Conservation (phyloP, 192 early-diverging fungal genomes). For the Mortierella antarctica region DNA sequence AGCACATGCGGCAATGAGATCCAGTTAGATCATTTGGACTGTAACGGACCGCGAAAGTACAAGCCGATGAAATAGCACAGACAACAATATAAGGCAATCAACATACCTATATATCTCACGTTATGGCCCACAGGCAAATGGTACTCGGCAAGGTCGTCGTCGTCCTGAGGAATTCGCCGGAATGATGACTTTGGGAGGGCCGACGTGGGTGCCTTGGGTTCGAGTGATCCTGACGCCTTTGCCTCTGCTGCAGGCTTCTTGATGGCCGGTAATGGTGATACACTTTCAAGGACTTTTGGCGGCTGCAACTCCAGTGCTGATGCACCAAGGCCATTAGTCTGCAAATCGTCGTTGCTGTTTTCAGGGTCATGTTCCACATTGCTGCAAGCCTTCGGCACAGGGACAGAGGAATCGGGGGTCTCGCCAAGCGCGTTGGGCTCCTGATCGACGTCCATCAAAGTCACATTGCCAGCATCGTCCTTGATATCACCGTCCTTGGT, state of each 20-base stretch:
- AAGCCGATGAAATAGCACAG: neutral
- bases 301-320: no score
- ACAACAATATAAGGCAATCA: neutral
- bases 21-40: neutral
- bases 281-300: no score
- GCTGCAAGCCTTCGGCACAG: no score
- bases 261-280: neutral
- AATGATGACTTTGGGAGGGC: conserved; percentile 61
- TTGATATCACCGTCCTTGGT: neutral
- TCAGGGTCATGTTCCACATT: no score
- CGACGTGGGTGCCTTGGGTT: conserved; percentile 35
- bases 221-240: conserved; percentile 5
- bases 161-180: conserved; percentile 34
- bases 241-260: neutral
- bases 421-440: neutral
- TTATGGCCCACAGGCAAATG: conserved; percentile 76
- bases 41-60: neutral
- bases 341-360: no score
- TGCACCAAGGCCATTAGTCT: no score
- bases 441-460: neutral
- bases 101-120: conserved; percentile 72
- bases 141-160: conserved; percentile 55
- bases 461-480: neutral
- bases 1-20: neutral
- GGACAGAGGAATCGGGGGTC: neutral